These are phyloP conservation scores for Fusarium sulawesiense DNA, from an alignment of 2,329 filamentous ascomycete genomes.

Conservation along the genomic window DNA sequence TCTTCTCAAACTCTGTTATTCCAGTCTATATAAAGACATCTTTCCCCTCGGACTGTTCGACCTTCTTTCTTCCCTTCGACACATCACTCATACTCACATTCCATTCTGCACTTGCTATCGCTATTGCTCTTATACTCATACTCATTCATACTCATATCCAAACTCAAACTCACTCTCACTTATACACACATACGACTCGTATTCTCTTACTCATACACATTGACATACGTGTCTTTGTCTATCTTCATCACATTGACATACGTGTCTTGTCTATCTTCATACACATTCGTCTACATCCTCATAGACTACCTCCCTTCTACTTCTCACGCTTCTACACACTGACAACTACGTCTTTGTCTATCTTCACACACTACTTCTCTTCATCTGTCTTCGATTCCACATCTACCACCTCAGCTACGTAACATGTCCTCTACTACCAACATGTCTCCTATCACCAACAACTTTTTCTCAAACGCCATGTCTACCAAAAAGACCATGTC, in stretches of 20 bases:
- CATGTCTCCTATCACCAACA: no score
- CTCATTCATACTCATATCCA: background rate
- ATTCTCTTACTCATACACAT: background rate
- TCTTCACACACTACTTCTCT: background rate
- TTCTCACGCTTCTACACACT: background rate
- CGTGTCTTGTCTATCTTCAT: no score
- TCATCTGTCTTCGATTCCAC: background rate
- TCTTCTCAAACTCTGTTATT: background rate
- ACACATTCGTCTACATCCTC: no score
- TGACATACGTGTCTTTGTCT: no score
- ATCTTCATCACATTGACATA: background rate
- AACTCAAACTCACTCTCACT: background rate
- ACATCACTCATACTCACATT: background rate
- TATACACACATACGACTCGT: background rate
- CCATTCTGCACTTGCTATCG: background rate
- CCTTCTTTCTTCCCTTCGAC: background rate
- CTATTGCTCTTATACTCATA: background rate
- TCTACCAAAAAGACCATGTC: background rate
- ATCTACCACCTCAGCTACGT: no score
- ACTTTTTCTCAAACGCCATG: no score
- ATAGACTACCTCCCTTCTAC: no score
- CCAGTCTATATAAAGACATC: background rate
- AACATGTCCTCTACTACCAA: background rate
- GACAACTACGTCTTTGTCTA: no score
- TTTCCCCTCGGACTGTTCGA: background rate